Percentiles rank a stretch among this genome's conserved stretches.
Conservation (phyloP, 768 basidiomycete genomes). For the Mycena vulgaris region DNA sequence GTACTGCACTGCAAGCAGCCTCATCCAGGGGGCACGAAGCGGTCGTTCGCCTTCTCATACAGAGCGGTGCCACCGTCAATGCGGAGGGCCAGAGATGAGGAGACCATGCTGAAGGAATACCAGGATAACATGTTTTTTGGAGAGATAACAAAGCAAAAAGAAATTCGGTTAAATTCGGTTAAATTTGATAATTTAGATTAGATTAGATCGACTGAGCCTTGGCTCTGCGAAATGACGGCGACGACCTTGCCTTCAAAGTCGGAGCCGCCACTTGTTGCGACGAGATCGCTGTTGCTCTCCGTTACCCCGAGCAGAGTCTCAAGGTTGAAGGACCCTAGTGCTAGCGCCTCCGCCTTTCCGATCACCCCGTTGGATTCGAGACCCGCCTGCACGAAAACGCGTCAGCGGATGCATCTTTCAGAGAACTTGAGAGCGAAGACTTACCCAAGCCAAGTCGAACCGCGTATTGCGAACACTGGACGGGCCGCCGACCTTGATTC, state of each 20-base stretch:
- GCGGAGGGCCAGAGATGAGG: no score
- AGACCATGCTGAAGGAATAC: no score
- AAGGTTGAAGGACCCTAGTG: constrained; percentile 57
- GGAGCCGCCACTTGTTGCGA: constrained; percentile 56
- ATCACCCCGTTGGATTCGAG: constrained; percentile 58
- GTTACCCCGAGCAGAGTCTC: constrained; percentile 59
- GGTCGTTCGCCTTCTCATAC: no score
- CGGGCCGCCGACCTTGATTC: constrained; percentile 65
- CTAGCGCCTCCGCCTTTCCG: constrained; percentile 51
- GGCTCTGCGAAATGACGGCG: constrained; percentile 49
- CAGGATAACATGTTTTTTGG: no score
- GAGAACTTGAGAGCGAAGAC: constrained; percentile 16
- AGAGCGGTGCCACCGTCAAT: no score
- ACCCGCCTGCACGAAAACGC: constrained; percentile 49
- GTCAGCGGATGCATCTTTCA: not conserved
- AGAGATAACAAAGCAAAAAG: no score
- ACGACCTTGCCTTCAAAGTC: constrained; percentile 58
- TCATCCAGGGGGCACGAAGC: no score
- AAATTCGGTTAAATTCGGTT: no score
- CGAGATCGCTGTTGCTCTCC: constrained; percentile 50
- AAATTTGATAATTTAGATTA: constrained; percentile 5
- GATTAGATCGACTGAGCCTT: constrained; percentile 10
- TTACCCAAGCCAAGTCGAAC: constrained; percentile 75
- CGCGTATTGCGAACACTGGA: constrained; percentile 78
- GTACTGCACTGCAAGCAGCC: no score